phyloP scores from a whole-genome alignment of 176 grass and related monocot species.

The Carex parvula region DNA sequence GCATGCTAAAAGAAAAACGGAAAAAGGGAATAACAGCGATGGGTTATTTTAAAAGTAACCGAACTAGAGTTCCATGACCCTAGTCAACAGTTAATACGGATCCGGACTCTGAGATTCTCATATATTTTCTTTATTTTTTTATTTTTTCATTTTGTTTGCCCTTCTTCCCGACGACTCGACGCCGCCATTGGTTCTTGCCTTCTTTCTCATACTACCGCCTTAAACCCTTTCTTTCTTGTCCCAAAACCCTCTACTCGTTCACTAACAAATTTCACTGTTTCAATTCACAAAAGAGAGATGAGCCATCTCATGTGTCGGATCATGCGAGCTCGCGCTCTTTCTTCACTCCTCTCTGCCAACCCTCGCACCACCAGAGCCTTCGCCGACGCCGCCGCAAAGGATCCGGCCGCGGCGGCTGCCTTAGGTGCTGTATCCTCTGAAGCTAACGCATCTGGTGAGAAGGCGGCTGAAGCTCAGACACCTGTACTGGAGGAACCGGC shows the following conservation, averaged over 20 bases:
- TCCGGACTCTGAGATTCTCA: not conserved
- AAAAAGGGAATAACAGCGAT: too few species aligned
- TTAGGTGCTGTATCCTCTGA: not conserved
- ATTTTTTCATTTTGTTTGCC: not conserved
- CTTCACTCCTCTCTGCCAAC: slow-evolving; percentile 6
- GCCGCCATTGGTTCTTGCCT: not conserved
- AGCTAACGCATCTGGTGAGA: not conserved
- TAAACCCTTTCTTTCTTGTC: slow-evolving; percentile 19
- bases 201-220: not conserved
- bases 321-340: slow-evolving; percentile 12
- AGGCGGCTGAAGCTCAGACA: not conserved
- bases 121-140: not conserved
- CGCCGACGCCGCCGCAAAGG: slow-evolving; percentile 22
- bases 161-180: slow-evolving; percentile 4
- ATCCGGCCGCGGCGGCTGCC: slow-evolving; percentile 3
- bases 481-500: not conserved
- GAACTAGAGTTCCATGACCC: too few species aligned
- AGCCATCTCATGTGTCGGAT: slow-evolving; percentile 10
- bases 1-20: too few species aligned
- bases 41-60: too few species aligned
- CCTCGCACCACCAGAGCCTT: slow-evolving; percentile 6
- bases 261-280: not conserved
- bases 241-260: not conserved
- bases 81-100: not conserved
- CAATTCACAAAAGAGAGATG: not conserved